A percentile compares a stretch with the other conserved stretches of the same genome.
Evolutionary conservation across 2,329 filamentous ascomycete genomes (phyloP).

Genomic region (Apiospora phragmitis): DNA sequence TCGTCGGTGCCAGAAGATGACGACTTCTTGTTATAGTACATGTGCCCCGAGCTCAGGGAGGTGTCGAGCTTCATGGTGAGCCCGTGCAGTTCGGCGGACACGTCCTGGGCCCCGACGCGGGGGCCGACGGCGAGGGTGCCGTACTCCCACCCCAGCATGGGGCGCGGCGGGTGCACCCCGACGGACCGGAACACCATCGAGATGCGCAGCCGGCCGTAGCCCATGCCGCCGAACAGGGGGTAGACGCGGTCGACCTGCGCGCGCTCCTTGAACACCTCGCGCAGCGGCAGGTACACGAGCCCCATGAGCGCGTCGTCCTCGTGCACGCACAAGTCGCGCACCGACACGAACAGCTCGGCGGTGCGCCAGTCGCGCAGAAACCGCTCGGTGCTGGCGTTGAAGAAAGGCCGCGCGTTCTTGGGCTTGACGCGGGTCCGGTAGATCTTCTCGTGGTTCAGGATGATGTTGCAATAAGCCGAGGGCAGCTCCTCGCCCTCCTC

Average conservation of each 20-base stretch:
- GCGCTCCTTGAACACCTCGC: neutral
- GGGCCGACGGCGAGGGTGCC: conserved; percentile 5
- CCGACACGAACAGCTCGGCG: neutral
- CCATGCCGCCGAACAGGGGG: conserved; percentile 12
- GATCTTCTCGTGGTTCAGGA: conserved; percentile 8
- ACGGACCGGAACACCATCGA: conserved; percentile 9
- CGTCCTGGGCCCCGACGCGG: neutral
- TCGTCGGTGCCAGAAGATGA: neutral
- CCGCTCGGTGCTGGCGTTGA: conserved; percentile 12
- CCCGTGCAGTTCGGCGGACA: neutral
- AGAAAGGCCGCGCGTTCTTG: conserved; percentile 12
- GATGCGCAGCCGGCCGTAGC: conserved; percentile 10
- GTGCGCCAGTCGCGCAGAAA: conserved; percentile 8
- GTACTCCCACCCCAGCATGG: conserved; percentile 10
- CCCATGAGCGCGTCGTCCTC: conserved; percentile 11
- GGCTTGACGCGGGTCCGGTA: conserved; percentile 11
- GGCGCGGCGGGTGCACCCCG: neutral
- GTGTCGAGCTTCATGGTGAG: conserved; percentile 10
- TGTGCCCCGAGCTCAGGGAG: conserved; percentile 8
- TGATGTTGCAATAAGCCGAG: conserved; percentile 9
- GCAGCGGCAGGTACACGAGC: conserved; percentile 2
- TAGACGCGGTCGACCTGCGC: conserved; percentile 9
- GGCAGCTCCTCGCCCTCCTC: conserved; percentile 11
- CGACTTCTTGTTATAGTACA: neutral
- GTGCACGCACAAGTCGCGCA: conserved; percentile 8